Conservation (phyloP, 176 grass and related monocot genomes). For the Stipa capillata region DNA sequence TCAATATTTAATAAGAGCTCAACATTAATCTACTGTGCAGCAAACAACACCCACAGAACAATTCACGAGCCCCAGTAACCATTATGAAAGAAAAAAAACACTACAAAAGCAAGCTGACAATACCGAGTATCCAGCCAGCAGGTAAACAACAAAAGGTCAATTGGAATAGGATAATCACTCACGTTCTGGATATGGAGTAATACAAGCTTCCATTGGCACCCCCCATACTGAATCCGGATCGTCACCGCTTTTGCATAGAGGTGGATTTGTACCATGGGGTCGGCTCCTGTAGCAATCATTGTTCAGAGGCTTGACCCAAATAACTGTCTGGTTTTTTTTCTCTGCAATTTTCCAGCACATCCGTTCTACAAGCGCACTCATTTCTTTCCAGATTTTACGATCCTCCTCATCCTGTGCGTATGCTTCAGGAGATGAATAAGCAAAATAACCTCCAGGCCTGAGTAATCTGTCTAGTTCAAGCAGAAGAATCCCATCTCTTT, state of each 20-base stretch:
- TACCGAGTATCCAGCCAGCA: not conserved
- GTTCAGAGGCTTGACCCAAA: slow-evolving; percentile 96
- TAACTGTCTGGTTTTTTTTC: slow-evolving; percentile 97
- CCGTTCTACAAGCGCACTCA: slow-evolving; percentile 89
- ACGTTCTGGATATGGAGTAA: slow-evolving; percentile 85
- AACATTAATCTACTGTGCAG: not conserved
- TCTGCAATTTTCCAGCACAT: slow-evolving; percentile 97
- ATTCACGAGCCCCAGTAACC: not conserved
- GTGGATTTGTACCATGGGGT: slow-evolving; percentile 54
- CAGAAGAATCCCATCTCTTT: slow-evolving; percentile 92
- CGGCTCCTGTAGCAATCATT: slow-evolving; percentile 96
- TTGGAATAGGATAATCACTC: slow-evolving; percentile 25
- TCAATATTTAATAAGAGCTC: not conserved
- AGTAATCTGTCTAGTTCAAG: slow-evolving; percentile 93
- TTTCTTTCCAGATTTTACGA: slow-evolving; percentile 89
- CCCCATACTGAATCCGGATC: slow-evolving; percentile 95
- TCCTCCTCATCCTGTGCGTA: slow-evolving; percentile 99
- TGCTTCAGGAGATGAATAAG: slow-evolving; percentile 96
- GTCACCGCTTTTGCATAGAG: slow-evolving; percentile 72
- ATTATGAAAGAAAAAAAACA: not conserved
- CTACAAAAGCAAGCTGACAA: not conserved
- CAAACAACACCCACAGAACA: not conserved
- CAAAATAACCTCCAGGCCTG: slow-evolving; percentile 97
- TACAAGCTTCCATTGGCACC: slow-evolving; percentile 85
- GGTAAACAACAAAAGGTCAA: not conserved